Evolutionary conservation across 345 rosid genomes (phyloP), one percentile per base, ranked within the genome.

Genomic region (Durio zibethinus): DNA sequence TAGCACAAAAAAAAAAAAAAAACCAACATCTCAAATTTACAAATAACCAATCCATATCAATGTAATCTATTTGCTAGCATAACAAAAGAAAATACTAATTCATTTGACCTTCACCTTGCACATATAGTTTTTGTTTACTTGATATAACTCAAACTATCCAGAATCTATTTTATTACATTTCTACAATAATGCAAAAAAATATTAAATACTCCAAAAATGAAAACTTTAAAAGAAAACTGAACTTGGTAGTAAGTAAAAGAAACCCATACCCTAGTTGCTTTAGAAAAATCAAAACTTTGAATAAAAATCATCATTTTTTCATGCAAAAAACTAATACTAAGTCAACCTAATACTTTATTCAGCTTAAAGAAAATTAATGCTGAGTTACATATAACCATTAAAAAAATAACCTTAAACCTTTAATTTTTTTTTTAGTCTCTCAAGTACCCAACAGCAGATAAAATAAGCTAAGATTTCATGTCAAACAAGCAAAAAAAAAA

Each of bases 381-480:
- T 20, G 23, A 40, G 36, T 38, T 23, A 33, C 31, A n/a, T 73
- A 82, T 25, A 77, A 54, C 21, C 25, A 12, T n/a, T n/a, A 66
- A 61, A 31, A 12, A 42, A 66, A 71, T n/a, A 79, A 80, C 66
- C 69, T 67, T 57, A 50, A 50, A 83, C 59, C 62, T 62, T 70
- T 14, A 23, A 21, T n/a, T n/a, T n/a, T 68, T 29, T 25, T 43
- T 38, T 69, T 42, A 42, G 56, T 27, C 45, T 23, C 56, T 61
- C 29, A 82, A 77, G 66, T 81, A 29, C 57, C 75, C 79, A 82
- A 69, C 54, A 67, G 78, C 76, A 72, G 57, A 31, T 4, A 48
- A 78, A 40, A 59, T 57, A 68, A 77, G 68, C 45, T 40, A 62
- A 38, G 29, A 5, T 21, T n/a, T n/a, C 64, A 76, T 57, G 68